Evolutionary conservation across 805 yeast species (phyloP), one percentile per base, ranked within the genome.

Genomic region (Candida methanosorbosa): DNA sequence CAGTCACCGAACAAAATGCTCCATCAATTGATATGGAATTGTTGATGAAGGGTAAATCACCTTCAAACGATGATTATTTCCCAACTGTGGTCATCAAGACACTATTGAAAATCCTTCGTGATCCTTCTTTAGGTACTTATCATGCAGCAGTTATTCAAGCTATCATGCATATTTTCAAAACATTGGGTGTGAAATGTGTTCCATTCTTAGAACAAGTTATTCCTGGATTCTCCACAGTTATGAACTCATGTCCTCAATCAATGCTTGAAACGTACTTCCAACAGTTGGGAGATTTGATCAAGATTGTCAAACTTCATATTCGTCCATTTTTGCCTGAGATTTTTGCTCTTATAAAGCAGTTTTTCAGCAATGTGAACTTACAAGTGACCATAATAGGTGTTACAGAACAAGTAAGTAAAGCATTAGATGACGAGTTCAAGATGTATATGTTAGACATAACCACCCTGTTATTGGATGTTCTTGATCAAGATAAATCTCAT

Each of bases 131-230:
- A 37, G 78, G 85, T 9, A 66, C 82, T 0, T 95, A 88, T 51
- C 97, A 92, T 52, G 82, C 88, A 3, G 80, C 85, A 15, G 95
- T 87, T 19, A 84, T 88, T n/a, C 96, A 88, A 48, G 94, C 97
- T 0, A 81, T 92, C 29, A 81, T 87, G 73, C 79, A 81, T 46
- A 88, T 92, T 30, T 88, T 88, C 65, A 86, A 83, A 54, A 81
- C 94, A 2, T 64, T 92, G 41, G 95, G 97, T 0, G 64, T 83
- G 38, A 76, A 90, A 37, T 88, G 96, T 56, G 92, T 88, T 13
- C 77, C 88, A n/a, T 90, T 85, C 53, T 60, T 94, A 37, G 82
- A 82, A 20, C 85, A 85, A 38, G 84, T 90, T 11, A 78, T 92
- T 21, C 95, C 95, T 1, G 95, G 94, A 0, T 77, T 92, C 42